These are phyloP conservation scores for Phialophora expanda DNA, from an alignment of 2,329 filamentous ascomycete species.

Conservation along the genomic window DNA sequence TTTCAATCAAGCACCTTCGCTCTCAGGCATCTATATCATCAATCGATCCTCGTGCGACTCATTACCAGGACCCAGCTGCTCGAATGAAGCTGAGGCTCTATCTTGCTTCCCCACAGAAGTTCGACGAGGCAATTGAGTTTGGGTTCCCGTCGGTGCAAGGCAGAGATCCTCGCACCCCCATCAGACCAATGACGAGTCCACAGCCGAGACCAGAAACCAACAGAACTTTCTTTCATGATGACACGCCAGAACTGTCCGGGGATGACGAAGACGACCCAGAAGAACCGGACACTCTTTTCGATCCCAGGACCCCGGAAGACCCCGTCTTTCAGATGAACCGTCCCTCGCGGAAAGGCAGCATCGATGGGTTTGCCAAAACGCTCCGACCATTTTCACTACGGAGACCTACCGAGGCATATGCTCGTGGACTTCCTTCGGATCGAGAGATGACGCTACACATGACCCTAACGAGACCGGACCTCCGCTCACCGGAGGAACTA, in stretches of 20 bases:
- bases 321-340: conserved; percentile 35
- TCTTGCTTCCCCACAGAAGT: conserved; percentile 87
- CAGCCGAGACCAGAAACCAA: conserved; percentile 53
- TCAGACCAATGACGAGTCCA: conserved; percentile 42
- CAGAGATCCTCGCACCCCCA: conserved; percentile 18
- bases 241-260: conserved; percentile 52
- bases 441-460: conserved; percentile 96
- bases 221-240: conserved; percentile 58
- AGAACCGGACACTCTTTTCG: conserved; percentile 37
- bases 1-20: conserved; percentile 44
- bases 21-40: conserved; percentile 52
- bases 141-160: conserved; percentile 71
- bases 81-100: conserved; percentile 84
- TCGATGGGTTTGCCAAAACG: conserved; percentile 21
- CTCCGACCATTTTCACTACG: conserved; percentile 31
- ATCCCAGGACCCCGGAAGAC: conserved; percentile 40
- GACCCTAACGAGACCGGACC: conserved; percentile 88
- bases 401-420: conserved; percentile 47
- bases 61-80: conserved; percentile 90
- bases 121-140: conserved; percentile 93
- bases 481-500: conserved; percentile 66
- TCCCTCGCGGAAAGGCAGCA: conserved; percentile 29
- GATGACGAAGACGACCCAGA: conserved; percentile 41
- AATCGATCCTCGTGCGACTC: conserved; percentile 74
- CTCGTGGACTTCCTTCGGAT: conserved; percentile 62